Conservation (phyloP, 1,284 basidiomycete species). For the Cutaneotrichosporon sp. region DNA sequence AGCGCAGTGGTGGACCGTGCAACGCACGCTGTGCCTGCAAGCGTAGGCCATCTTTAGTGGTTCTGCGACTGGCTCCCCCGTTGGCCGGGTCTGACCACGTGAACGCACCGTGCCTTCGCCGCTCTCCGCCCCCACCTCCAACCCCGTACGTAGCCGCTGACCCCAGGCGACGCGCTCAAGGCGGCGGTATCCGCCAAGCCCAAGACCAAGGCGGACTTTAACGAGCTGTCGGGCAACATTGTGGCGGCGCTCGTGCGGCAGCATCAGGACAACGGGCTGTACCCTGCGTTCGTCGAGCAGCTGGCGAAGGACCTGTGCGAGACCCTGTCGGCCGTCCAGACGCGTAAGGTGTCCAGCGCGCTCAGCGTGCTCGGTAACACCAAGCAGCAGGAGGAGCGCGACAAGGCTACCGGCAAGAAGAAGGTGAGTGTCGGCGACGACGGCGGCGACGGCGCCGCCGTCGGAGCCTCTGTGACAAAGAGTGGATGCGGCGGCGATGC, state of each 20-base stretch:
- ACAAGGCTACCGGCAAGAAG: slow-evolving; percentile 82
- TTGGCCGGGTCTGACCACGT: too few species aligned
- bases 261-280: slow-evolving; percentile 74
- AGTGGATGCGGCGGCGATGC: too few species aligned
- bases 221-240: slow-evolving; percentile 63
- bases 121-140: too few species aligned
- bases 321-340: slow-evolving; percentile 77
- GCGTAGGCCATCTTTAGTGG: too few species aligned
- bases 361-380: slow-evolving; percentile 83
- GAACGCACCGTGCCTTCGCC: too few species aligned
- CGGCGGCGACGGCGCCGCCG: background rate
- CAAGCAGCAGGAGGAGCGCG: slow-evolving; percentile 83
- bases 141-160: too few species aligned
- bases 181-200: slow-evolving; percentile 66
- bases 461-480: background rate
- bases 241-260: slow-evolving; percentile 66
- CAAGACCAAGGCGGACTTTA: slow-evolving; percentile 78
- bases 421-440: slow-evolving; percentile 52
- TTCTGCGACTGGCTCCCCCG: too few species aligned
- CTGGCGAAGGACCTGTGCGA: slow-evolving; percentile 66
- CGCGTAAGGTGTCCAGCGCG: slow-evolving; percentile 73
- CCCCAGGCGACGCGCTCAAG: slow-evolving; percentile 51
- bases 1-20: too few species aligned
- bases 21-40: too few species aligned
- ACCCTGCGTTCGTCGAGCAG: slow-evolving; percentile 72